phyloP scores from a whole-genome alignment of 495 filamentous ascomycete species.

The Hypoxylon fragiforme region DNA sequence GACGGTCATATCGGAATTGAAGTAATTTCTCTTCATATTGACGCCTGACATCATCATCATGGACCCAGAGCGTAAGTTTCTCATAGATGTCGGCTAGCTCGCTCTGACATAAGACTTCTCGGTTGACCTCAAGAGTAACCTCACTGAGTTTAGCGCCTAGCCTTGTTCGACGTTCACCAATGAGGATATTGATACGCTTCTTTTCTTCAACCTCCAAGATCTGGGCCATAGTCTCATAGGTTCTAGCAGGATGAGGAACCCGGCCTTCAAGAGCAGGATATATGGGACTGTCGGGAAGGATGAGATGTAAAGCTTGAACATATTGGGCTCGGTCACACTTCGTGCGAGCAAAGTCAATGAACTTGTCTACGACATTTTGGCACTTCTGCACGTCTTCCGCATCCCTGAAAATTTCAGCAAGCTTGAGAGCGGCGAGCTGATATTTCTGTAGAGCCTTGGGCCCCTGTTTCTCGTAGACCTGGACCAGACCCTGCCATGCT shows the following conservation, averaged over 20 bases:
- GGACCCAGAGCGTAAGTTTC: constrained; percentile 84
- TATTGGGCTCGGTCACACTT: constrained; percentile 73
- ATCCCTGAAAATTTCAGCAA: constrained; percentile 75
- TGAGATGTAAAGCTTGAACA: constrained; percentile 69
- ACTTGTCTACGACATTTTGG: constrained; percentile 81
- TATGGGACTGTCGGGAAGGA: constrained; percentile 75
- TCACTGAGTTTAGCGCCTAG: constrained; percentile 82
- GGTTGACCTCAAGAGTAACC: constrained; percentile 82
- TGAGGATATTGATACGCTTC: constrained; percentile 86
- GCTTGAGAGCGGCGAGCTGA: constrained; percentile 66
- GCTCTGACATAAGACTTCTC: constrained; percentile 75
- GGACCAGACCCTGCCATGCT: constrained; percentile 90
- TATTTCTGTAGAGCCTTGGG: constrained; percentile 71
- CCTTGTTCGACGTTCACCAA: constrained; percentile 84
- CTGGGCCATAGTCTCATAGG: constrained; percentile 82
- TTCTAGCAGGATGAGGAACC: constrained; percentile 75
- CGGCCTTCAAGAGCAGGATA: constrained; percentile 85
- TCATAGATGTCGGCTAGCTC: constrained; percentile 74
- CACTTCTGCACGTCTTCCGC: constrained; percentile 68
- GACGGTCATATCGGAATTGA: constrained; percentile 74
- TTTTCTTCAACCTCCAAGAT: constrained; percentile 86
- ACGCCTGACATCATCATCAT: constrained; percentile 81
- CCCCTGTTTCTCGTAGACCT: constrained; percentile 78
- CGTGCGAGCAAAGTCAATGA: constrained; percentile 66
- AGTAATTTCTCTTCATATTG: constrained; percentile 89